A percentile compares a stretch with the other conserved stretches of the same genome.
Conservation (phyloP, 805 yeast genomes). For the Wickerhamiella qilinensis region DNA sequence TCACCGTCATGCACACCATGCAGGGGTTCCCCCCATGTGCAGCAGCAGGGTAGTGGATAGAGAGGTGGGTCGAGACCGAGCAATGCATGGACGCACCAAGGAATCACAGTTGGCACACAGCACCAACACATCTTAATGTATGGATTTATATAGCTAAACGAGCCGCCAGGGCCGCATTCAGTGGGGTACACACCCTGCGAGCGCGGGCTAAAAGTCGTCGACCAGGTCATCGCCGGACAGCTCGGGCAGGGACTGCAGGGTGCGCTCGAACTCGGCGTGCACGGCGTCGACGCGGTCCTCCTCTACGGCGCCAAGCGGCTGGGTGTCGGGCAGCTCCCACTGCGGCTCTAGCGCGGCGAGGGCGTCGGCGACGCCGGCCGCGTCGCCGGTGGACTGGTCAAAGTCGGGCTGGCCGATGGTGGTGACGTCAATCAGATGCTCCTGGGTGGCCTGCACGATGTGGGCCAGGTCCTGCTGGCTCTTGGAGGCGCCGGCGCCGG, state of each 20-base stretch:
- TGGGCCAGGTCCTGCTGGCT: slow-evolving; percentile 10
- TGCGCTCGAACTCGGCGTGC: neutral
- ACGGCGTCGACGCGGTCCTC: neutral
- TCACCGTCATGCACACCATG: too few species aligned
- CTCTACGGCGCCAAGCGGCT: neutral
- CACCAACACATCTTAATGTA: too few species aligned
- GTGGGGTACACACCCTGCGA: too few species aligned
- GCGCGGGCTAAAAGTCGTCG: neutral
- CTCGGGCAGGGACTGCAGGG: neutral
- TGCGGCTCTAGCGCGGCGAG: neutral
- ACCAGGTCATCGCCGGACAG: neutral
- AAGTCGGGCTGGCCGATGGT: slow-evolving; percentile 6
- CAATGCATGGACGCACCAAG: too few species aligned
- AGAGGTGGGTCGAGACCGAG: too few species aligned
- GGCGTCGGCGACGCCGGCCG: neutral
- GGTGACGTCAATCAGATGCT: slow-evolving; percentile 11
- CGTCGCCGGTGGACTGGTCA: slow-evolving; percentile 3
- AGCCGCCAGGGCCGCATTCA: too few species aligned
- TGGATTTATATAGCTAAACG: too few species aligned
- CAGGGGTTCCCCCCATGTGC: too few species aligned
- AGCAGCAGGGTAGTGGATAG: too few species aligned
- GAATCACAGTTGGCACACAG: too few species aligned
- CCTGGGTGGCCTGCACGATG: slow-evolving; percentile 12
- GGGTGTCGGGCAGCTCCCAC: neutral
- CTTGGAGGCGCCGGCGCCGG: slow-evolving; percentile 6